Conservation (phyloP, 2,329 filamentous ascomycete species). For the Monosporascus sp. region DNA sequence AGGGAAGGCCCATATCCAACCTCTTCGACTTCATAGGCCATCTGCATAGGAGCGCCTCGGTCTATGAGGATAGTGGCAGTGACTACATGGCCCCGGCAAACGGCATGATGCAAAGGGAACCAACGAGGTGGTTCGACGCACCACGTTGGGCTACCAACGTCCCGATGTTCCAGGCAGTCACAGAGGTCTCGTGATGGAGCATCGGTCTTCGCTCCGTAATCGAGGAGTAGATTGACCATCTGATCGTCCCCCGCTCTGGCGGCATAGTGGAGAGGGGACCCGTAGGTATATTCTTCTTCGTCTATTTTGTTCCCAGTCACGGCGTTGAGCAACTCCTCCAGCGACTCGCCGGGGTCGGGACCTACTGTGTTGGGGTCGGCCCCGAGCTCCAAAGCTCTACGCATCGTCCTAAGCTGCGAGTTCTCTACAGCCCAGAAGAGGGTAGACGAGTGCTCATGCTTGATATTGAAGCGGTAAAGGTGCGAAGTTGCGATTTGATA, state of each 20-base stretch:
- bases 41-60: background rate
- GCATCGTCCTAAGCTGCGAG: background rate
- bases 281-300: background rate
- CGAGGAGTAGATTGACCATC: background rate
- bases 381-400: background rate
- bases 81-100: background rate
- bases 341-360: no score
- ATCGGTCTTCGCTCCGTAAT: background rate
- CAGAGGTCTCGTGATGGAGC: background rate
- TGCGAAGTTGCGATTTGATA: background rate
- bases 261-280: background rate
- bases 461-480: background rate
- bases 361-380: background rate
- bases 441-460: background rate
- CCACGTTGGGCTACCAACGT: no score
- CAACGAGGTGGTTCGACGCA: background rate
- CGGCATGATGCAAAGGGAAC: background rate
- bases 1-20: background rate
- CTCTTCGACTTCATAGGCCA: background rate
- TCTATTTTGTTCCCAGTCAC: background rate
- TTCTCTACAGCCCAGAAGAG: background rate
- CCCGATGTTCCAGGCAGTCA: background rate
- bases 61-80: background rate
- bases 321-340: background rate
- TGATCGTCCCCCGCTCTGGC: background rate